Conservation (phyloP, 495 filamentous ascomycete genomes). For the Penicillium subrubescens region DNA sequence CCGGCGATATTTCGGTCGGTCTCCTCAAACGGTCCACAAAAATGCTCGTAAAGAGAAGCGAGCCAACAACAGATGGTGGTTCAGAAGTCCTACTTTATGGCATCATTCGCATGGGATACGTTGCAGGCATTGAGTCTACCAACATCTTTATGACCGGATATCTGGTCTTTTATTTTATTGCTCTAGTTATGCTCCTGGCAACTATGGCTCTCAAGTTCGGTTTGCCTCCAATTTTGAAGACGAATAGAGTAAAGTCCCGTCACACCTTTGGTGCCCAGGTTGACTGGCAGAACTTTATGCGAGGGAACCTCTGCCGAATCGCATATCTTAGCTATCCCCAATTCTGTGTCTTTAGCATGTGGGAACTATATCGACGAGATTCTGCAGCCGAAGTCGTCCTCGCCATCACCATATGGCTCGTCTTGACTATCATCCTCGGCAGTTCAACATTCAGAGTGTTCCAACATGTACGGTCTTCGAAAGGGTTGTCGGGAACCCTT, state of each 20-base stretch:
- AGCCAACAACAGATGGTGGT: not conserved
- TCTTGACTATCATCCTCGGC: not conserved
- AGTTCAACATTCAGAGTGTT: not conserved
- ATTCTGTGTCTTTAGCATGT: not conserved
- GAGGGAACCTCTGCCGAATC: not conserved
- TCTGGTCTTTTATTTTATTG: not conserved
- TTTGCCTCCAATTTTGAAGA: not conserved
- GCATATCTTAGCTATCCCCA: not conserved
- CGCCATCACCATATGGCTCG: not conserved
- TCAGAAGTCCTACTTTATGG: not conserved
- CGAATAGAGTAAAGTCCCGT: not conserved
- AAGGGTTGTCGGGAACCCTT: not conserved
- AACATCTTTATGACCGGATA: not conserved
- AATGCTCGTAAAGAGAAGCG: not conserved
- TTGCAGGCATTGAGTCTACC: not conserved
- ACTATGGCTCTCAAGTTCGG: not conserved
- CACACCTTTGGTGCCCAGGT: not conserved
- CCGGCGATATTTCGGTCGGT: not conserved
- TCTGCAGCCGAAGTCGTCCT: not conserved
- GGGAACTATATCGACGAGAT: not conserved
- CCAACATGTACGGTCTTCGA: not conserved
- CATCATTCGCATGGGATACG: not conserved
- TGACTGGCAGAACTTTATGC: not conserved
- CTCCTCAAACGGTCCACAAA: not conserved
- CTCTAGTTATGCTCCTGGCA: not conserved